Base-by-base conservation (phyloP, 495 filamentous ascomycete species). In the Hypoxylon lienhwacheense region DNA sequence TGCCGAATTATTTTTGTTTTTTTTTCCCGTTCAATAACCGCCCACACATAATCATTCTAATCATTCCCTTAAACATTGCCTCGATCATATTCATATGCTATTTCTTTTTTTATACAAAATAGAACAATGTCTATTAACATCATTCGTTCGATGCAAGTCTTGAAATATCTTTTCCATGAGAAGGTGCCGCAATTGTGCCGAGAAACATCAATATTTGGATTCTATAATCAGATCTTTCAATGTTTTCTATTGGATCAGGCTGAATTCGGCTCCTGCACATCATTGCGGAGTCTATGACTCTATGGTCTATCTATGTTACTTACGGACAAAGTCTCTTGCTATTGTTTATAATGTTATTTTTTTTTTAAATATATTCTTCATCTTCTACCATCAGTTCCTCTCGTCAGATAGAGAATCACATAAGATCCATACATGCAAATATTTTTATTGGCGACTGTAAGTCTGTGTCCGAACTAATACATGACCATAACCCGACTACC, bases 271-370 rank as follows among this genome's bases (percentile, higher is more conserved):
- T 7, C 44, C 51, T 61, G 58, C 58, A 31, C 52, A 55, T 55
- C 58, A 61, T 61, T 61, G 58, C 58, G 58, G 58, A 55, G 51
- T 39, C 31, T 21, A 47, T 34, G n/a, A n/a, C 36, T 32, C 40
- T 19, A 21, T 21, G 25, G 37, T n/a, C 37, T 12, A 17, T 20
- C 29, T 37, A 28, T n/a, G n/a, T n/a, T n/a, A n/a, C n/a, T n/a
- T n/a, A n/a, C n/a, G n/a, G n/a, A n/a, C n/a, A n/a, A n/a, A n/a
- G n/a, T n/a, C n/a, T n/a, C n/a, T n/a, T n/a, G n/a, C n/a, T n/a
- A n/a, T n/a, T n/a, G n/a, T n/a, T n/a, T n/a, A n/a, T n/a, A n/a
- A n/a, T n/a, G n/a, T n/a, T n/a, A n/a, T n/a, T n/a, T n/a, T n/a
- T n/a, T n/a, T n/a, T n/a, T n/a, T n/a, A n/a, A n/a, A n/a, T n/a